Base-by-base conservation (phyloP, 2,329 filamentous ascomycete species). In the Nigrospora osmanthi region DNA sequence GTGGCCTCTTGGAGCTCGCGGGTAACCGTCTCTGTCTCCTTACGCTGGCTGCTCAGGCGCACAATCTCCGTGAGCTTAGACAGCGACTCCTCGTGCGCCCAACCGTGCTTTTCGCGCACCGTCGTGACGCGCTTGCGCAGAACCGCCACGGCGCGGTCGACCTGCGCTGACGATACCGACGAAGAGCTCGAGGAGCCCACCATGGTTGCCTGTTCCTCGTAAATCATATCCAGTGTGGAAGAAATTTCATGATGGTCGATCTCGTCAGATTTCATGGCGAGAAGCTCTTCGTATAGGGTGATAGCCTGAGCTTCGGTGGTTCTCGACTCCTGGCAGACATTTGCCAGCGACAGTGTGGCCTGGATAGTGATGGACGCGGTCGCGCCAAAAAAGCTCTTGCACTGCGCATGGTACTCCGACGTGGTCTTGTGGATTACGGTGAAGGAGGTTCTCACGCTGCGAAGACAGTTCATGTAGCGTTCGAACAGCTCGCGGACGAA, bases 51-150 rank as follows among this genome's bases (percentile, higher is more conserved):
- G 44, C 66, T 55, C 38, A 69, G 58, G 9, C 47, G 52, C 6
- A 65, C 55, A 6, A 69, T 52, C 48, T 68, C 60, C 32, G 60
- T 55, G 50, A 68, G 53, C 45, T 63, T 56, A 5, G 56, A 53
- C 6, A 70, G 54, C 4, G 63, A 61, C 48, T 64, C 61, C 47
- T 66, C 61, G 33, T 68, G 63, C 6, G 63, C 63, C 60, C 64
- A 69, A 7, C 62, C 63, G 33, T 66, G 54, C 10, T 49, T 57
- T 41, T 61, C 49, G 10, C 61, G 63, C 2, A 60, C 46, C 5
- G 53, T 52, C 1, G 49, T 51, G 31, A 62, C 53, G 6, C 62
- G 63, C 42, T 60, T 57, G 16, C 47, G 55, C 15, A 62, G 51
- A 12, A 65, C 50, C n/a, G 47, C 55, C 28, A 61, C 53, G 6